Evolutionary conservation across 371 early-diverging fungal genomes (phyloP).

Genomic region (Lichtheimia hyalospora): DNA sequence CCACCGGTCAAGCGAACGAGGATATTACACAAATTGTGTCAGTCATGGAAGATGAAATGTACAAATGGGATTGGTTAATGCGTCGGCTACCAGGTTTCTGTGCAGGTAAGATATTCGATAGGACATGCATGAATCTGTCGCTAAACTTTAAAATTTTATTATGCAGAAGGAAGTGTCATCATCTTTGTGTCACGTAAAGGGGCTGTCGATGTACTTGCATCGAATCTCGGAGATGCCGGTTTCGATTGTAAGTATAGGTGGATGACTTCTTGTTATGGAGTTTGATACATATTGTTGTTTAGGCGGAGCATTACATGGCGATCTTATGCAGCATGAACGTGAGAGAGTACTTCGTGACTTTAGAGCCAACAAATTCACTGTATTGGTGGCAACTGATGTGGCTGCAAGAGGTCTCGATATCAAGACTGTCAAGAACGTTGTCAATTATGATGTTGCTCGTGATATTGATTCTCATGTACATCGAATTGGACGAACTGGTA

Average conservation of each 20-base stretch:
- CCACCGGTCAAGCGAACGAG: conserved; percentile 70
- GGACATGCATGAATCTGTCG: background rate
- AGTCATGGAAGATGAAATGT: conserved; percentile 60
- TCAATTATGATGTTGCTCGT: conserved; percentile 77
- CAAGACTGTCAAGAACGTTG: conserved; percentile 65
- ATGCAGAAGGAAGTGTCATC: conserved; percentile 64
- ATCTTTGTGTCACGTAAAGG: conserved; percentile 69
- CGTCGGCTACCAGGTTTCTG: conserved; percentile 50
- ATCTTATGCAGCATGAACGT: conserved; percentile 95
- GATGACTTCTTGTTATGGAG: background rate
- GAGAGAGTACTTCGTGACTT: conserved; percentile 90
- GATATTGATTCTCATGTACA: conserved; percentile 82
- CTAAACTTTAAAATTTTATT: background rate
- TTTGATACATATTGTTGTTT: background rate
- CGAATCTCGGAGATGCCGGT: conserved; percentile 49
- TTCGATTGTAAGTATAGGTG: conserved; percentile 51
- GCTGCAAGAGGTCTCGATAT: conserved; percentile 96
- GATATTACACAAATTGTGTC: conserved; percentile 77
- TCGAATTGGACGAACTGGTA: conserved; percentile 70
- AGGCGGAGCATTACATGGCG: conserved; percentile 96
- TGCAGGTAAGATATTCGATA: conserved; percentile 47
- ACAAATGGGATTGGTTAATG: conserved; percentile 71
- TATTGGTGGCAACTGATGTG: conserved; percentile 98
- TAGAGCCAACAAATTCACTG: conserved; percentile 65
- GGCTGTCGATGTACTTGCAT: conserved; percentile 60